A percentile compares a stretch with the other conserved stretches of the same genome.
phyloP scores from a whole-genome alignment of 768 basidiomycete genomes.

The Crassisporium funariophilum region DNA sequence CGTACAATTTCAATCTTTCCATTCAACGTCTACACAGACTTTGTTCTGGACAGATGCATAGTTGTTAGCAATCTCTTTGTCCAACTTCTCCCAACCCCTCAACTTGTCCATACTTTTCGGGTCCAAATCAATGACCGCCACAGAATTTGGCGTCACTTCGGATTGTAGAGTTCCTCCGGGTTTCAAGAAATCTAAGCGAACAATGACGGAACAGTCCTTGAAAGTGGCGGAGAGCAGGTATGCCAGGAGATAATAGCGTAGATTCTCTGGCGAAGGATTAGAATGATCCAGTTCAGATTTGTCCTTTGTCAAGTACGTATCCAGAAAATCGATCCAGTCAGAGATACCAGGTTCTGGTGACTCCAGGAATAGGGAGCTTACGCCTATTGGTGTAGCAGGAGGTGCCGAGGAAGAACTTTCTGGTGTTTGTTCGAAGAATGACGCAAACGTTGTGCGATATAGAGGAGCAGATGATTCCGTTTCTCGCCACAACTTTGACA shows the following conservation, averaged over 20 bases:
- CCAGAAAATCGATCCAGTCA: conserved; percentile 70
- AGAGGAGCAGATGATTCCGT: conserved; percentile 28
- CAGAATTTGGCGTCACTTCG: conserved; percentile 28
- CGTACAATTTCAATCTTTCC: no score
- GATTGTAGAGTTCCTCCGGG: conserved; percentile 13
- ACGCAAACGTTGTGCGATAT: conserved; percentile 21
- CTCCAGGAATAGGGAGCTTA: conserved; percentile 30
- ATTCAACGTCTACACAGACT: no score
- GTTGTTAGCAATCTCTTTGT: conserved; percentile 54
- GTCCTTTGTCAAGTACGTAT: conserved; percentile 46
- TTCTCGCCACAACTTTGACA: conserved; percentile 48
- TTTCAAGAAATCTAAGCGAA: conserved; percentile 35
- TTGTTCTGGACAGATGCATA: conserved; percentile 26
- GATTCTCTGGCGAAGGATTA: conserved; percentile 40
- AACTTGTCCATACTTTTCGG: conserved; percentile 71
- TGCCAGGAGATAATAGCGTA: conserved; percentile 68
- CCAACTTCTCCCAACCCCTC: conserved; percentile 71
- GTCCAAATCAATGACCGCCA: conserved; percentile 86
- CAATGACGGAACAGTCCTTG: conserved; percentile 86
- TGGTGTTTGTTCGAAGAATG: conserved; percentile 20
- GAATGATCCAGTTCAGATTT: conserved; percentile 34
- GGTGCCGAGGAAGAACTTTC: conserved; percentile 12
- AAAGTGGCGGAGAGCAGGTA: conserved; percentile 91
- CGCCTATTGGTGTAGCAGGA: conserved; percentile 33
- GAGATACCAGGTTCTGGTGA: conserved; percentile 54